These are phyloP conservation scores for Massarina eburnea DNA, from an alignment of 2,329 filamentous ascomycete genomes.

Conservation along the genomic window DNA sequence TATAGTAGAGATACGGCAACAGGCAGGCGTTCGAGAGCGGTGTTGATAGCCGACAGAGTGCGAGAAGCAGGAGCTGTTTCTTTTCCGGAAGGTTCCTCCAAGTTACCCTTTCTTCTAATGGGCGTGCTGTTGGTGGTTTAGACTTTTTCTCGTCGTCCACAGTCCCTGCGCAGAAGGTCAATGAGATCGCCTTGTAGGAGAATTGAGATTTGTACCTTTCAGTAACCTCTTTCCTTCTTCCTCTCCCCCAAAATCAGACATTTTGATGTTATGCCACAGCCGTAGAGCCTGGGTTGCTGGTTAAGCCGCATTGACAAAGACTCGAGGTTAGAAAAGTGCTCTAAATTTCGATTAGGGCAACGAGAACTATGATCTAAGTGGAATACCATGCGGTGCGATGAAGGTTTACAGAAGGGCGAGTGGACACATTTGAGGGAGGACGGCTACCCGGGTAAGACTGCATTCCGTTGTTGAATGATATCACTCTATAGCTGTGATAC, in stretches of 20 bases:
- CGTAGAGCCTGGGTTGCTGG: too few relatives aligned
- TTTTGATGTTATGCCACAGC: too few relatives aligned
- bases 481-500: constrained; percentile 9
- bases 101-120: constrained; percentile 49
- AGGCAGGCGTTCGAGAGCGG: constrained; percentile 70
- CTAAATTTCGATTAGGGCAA: too few relatives aligned
- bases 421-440: constrained; percentile 12
- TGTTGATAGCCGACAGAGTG: constrained; percentile 75
- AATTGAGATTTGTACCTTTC: constrained; percentile 8
- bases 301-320: too few relatives aligned
- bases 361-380: not conserved
- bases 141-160: constrained; percentile 8
- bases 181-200: not conserved
- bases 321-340: too few relatives aligned
- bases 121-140: not conserved
- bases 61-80: constrained; percentile 73
- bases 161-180: not conserved
- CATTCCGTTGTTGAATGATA: constrained; percentile 7
- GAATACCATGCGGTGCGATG: not conserved
- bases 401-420: constrained; percentile 3
- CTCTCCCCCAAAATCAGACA: constrained; percentile 5
- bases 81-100: constrained; percentile 76
- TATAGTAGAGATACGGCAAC: constrained; percentile 77
- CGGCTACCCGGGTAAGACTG: constrained; percentile 3
- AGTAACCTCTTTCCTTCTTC: constrained; percentile 20